Evolutionary conservation across 768 basidiomycete genomes (phyloP), one percentile per base, ranked within the genome.

Genomic region (Filobasidium floriforme): DNA sequence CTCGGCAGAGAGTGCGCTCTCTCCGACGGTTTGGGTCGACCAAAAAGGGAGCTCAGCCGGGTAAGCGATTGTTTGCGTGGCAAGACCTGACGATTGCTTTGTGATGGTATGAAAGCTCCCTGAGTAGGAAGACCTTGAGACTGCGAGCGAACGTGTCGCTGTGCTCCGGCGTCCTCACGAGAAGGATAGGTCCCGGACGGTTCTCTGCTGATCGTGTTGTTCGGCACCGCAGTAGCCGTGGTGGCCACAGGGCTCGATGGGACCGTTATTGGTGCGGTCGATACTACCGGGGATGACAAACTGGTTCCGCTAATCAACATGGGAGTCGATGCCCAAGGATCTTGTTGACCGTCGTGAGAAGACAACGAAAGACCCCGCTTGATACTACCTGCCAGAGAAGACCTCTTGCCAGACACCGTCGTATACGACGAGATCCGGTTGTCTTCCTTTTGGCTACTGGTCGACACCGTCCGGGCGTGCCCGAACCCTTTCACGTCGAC

Each of bases 401-500:
- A 57, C n/a, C 66, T 40, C 46, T 67, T 62, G 41, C 60, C 52
- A 22, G 64, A 59, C 41, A 63, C 43, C n/a, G 66, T 60, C 15
- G 62, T 63, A 19, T 41, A 26, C 18, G 63, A 57, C 15, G n/a
- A n/a, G n/a, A 61, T 29, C 11, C 52, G 49, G 44, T 41, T 59
- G 18, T 44, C 59, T 14, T 61, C 61, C 26, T 28, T 55, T 41
- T 60, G 7, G 19, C 49, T 62, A 1, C 54, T 28, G 28, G 32
- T 22, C 40, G 59, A 62, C 11, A 46, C 59, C 24, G 65, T 60
- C 15, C 60, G 66, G 18, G 37, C 19, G n/a, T 57, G 54, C 7
- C 54, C 54, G 22, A 46, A 46, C 26, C 44, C 62, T 46, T 64
- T 32, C 26, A 71, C 62, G 57, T 78, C 74, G 22, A 78, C 65